A percentile compares a stretch with the other conserved stretches of the same genome.
Evolutionary conservation across 441 rosid genomes (phyloP).

Genomic region (Pelargonium myrrhifolium): DNA sequence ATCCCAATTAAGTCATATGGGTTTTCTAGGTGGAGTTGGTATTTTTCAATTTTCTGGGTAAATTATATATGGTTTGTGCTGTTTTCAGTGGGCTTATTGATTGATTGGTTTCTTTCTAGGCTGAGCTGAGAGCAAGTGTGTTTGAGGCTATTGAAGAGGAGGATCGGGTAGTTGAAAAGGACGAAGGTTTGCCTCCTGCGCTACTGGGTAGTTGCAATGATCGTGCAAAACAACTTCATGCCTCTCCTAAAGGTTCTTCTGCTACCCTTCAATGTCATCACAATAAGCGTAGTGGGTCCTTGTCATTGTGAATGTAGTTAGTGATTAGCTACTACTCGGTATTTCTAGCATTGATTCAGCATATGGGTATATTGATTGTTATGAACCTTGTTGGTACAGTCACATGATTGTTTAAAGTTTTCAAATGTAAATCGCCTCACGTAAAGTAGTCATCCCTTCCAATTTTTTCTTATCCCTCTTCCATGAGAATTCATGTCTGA

Average conservation of each 20-base stretch:
- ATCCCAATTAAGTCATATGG: neutral
- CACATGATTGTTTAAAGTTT: neutral
- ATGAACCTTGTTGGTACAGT: neutral
- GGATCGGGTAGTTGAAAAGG: conserved; percentile 21
- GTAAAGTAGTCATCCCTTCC: neutral
- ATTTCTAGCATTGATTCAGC: neutral
- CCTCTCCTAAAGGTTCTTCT: conserved; percentile 22
- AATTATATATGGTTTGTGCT: neutral
- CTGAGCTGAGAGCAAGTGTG: conserved; percentile 21
- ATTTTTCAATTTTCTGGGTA: neutral
- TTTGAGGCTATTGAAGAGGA: conserved; percentile 32
- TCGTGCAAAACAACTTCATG: conserved; percentile 28
- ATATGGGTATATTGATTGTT: neutral
- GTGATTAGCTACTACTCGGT: neutral
- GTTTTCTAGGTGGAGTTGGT: neutral
- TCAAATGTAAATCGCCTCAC: neutral
- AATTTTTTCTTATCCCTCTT: neutral
- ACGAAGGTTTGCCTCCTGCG: conserved; percentile 25
- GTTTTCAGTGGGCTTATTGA: neutral
- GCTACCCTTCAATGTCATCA: neutral
- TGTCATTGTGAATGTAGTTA: neutral
- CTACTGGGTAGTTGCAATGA: conserved; percentile 27
- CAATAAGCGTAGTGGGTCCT: neutral
- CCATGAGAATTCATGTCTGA: neutral
- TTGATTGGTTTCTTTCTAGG: neutral